phyloP scores from a whole-genome alignment of 2,329 filamentous ascomycete species.

The Penicillium sp. region DNA sequence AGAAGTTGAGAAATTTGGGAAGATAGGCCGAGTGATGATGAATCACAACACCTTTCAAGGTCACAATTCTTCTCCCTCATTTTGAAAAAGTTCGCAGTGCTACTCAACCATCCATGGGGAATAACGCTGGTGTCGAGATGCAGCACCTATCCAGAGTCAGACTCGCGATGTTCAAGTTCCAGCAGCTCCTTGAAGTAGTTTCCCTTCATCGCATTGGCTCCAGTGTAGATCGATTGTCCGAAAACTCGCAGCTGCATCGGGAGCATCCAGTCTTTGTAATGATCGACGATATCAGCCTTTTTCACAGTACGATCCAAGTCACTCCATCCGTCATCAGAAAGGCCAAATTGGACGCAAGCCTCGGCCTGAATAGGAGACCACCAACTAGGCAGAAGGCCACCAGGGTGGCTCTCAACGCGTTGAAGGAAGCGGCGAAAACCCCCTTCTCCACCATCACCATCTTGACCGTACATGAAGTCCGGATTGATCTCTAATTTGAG shows the following conservation, averaged over 20 bases:
- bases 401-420: background rate
- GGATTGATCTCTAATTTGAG: background rate
- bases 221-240: background rate
- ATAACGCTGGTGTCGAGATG: no score
- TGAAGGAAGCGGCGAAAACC: background rate
- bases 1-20: no score
- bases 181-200: no score
- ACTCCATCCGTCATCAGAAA: background rate
- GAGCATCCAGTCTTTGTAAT: background rate
- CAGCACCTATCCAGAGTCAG: no score
- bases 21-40: background rate
- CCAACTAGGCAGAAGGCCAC: background rate
- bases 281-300: background rate
- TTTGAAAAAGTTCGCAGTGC: no score
- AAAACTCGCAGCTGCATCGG: background rate
- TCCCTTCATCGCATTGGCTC: no score
- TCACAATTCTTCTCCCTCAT: background rate
- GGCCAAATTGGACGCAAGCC: background rate
- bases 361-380: background rate
- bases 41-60: background rate
- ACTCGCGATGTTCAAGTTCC: no score
- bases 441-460: background rate
- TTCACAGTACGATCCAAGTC: background rate
- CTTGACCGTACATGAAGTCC: constrained; percentile 1
- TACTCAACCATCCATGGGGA: no score